These are phyloP conservation scores for Gorgonomyces haynaldii DNA, from an alignment of 192 early-diverging fungal species.

Conservation along the genomic window DNA sequence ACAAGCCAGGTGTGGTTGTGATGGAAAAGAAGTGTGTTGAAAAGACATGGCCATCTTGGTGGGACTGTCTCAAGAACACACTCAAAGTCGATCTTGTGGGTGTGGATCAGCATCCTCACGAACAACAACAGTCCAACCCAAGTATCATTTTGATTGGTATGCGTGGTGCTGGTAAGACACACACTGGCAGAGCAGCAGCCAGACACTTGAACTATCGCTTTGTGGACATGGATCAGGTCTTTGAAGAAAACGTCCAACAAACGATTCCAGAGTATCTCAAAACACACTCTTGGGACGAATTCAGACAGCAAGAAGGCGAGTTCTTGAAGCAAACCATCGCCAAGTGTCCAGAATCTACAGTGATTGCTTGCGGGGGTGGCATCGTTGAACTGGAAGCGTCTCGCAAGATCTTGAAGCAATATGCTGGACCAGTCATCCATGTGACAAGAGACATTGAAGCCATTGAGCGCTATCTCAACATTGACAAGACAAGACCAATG, in stretches of 20 bases:
- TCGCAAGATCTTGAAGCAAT: constrained; percentile 55
- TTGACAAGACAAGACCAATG: constrained; percentile 73
- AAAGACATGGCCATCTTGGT: constrained; percentile 99
- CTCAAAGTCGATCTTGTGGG: constrained; percentile 50
- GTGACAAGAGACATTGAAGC: constrained; percentile 68
- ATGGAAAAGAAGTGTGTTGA: constrained; percentile 94
- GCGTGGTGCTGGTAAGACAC: constrained; percentile 94
- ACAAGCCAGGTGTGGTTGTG: constrained; percentile 25
- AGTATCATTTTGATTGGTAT: constrained; percentile 94
- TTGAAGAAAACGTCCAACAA: constrained; percentile 58
- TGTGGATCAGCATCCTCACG: constrained; percentile 37
- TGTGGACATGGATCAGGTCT: constrained; percentile 77
- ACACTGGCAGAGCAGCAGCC: constrained; percentile 67
- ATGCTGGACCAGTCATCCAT: constrained; percentile 60
- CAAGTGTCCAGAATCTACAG: constrained; percentile 42
- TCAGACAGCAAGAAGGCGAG: constrained; percentile 69
- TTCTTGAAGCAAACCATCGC: constrained; percentile 51
- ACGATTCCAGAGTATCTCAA: constrained; percentile 73
- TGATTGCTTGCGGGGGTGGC: constrained; percentile 92
- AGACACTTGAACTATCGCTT: constrained; percentile 55
- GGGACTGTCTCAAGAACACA: constrained; percentile 81
- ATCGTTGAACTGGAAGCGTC: constrained; percentile 72
- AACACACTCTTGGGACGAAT: constrained; percentile 70
- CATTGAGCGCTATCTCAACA: constrained; percentile 64
- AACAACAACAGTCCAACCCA: constrained; percentile 13